Conservation (phyloP, 345 rosid genomes). For the Dipteronia dyeriana region DNA sequence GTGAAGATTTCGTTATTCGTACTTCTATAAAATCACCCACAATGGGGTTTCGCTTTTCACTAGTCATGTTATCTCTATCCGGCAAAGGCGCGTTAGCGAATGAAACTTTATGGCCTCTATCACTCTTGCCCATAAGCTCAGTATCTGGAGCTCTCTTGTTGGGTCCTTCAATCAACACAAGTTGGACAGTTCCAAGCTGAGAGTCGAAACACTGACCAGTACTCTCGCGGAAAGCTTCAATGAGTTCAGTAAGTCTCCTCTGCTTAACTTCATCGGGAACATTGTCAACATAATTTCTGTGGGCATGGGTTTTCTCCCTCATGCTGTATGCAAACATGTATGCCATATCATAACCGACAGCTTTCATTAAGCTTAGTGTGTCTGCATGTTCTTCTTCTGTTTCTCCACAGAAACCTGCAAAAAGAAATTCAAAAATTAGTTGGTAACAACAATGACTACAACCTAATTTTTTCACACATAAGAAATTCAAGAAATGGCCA, state of each 20-base stretch:
- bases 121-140: slow-evolving; percentile 85
- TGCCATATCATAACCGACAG: slow-evolving; percentile 92
- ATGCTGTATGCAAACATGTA: slow-evolving; percentile 98
- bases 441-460: slow-evolving; percentile 6
- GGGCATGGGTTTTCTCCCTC: slow-evolving; percentile 94
- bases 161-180: slow-evolving; percentile 87
- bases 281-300: slow-evolving; percentile 68
- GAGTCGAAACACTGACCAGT: slow-evolving; percentile 75
- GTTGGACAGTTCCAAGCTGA: slow-evolving; percentile 69
- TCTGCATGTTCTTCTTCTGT: slow-evolving; percentile 88
- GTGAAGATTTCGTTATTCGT: slow-evolving; percentile 56
- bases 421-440: slow-evolving; percentile 1
- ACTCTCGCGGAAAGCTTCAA: slow-evolving; percentile 73
- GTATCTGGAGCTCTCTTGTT: slow-evolving; percentile 88
- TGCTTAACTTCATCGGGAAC: slow-evolving; percentile 86
- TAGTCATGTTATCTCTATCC: slow-evolving; percentile 30
- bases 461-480: background rate
- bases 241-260: slow-evolving; percentile 81
- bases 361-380: slow-evolving; percentile 64
- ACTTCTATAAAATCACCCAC: slow-evolving; percentile 86
- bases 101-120: slow-evolving; percentile 77
- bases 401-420: slow-evolving; percentile 88
- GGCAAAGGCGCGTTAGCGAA: slow-evolving; percentile 51
- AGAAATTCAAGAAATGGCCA: background rate
- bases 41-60: slow-evolving; percentile 47